Percentiles rank a stretch among this genome's conserved stretches.
Evolutionary conservation across 139 green algal species (phyloP).

Genomic region (Deuterostichococcus epilithicus): DNA sequence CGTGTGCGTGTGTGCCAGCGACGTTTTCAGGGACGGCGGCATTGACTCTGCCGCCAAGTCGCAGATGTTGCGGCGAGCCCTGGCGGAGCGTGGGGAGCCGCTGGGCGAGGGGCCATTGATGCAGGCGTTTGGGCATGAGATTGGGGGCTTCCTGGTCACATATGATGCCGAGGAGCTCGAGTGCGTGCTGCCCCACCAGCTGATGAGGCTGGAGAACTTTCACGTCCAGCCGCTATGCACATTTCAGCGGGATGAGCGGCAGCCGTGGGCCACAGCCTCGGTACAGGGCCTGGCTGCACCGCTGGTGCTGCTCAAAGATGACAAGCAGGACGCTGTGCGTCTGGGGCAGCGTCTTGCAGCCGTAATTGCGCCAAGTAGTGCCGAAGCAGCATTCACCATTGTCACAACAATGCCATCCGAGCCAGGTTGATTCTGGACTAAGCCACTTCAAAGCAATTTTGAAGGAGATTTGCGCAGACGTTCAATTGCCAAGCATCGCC

Average conservation of each 20-base stretch:
- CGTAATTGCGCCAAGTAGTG: not conserved
- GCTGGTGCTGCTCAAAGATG: not conserved
- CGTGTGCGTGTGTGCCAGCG: not conserved
- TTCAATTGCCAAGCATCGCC: too few species aligned
- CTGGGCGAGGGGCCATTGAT: not conserved
- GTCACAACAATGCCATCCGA: not conserved
- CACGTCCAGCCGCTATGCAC: not conserved
- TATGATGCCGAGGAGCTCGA: conserved; percentile 8
- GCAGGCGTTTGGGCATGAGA: not conserved
- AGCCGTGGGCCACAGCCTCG: not conserved
- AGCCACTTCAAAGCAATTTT: too few species aligned
- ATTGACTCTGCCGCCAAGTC: not conserved
- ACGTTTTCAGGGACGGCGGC: not conserved
- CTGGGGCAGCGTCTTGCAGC: not conserved
- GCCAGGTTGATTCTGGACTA: too few species aligned
- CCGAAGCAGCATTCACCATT: not conserved
- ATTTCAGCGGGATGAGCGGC: not conserved
- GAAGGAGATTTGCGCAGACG: too few species aligned
- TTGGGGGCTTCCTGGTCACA: not conserved
- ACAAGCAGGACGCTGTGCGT: not conserved
- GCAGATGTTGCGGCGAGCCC: not conserved
- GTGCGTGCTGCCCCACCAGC: conserved; percentile 5
- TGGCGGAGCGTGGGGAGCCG: conserved; percentile 5
- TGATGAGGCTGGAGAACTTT: not conserved
- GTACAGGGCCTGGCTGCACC: not conserved